Base-by-base conservation (phyloP, 202 grass and related monocot genomes). In the Panicum hallii region DNA sequence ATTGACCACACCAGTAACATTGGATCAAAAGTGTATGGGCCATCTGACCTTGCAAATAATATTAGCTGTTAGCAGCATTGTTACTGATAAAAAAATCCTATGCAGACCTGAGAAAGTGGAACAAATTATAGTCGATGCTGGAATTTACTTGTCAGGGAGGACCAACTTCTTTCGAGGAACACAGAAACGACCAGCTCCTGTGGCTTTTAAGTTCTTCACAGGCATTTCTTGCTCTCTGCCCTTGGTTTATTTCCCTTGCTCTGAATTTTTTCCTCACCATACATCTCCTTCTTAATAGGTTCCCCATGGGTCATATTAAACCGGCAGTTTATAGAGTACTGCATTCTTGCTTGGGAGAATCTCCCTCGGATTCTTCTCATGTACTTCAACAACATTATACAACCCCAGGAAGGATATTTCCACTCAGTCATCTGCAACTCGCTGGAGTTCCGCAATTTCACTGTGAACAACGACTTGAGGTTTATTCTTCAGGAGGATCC, bases 291-390 rank as follows among this genome's bases (percentile, higher is more conserved):
- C 38, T 82, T 61, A 65, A 83, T 87, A 99, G 96, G 96, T 95
- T 99, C 96, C 72, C 93, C 96, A 66, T 96, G 93, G 96, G 91
- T 99, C 54, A 96, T 99, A 69, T 87, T 99, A 44, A 99, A 94
- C 42, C 81, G 96, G 22, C 86, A 9, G 77, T 99, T 99, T 86
- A 85, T 99, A 79, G 91, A 99, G 71, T 99, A 96, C 54, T 99
- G 97, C 49, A 44, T 93, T 79, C 81, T 99, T 75, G 97, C 91
- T 67, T 96, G 90, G 90, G 93, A 94, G 62, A 99, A 99, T 79
- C 91, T 99, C 38, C 90, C 97, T 61, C 91, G 97, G 45, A 91
- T 92, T 64, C 93, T 99, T 72, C 91, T 99, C 71, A 82, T 99
- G 82, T 96, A 99, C 78, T 99, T 99, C 86, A 96, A 94, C 68